Evolutionary conservation across 2,329 filamentous ascomycete species (phyloP).

Genomic region (Dothideomycetes sp.): DNA sequence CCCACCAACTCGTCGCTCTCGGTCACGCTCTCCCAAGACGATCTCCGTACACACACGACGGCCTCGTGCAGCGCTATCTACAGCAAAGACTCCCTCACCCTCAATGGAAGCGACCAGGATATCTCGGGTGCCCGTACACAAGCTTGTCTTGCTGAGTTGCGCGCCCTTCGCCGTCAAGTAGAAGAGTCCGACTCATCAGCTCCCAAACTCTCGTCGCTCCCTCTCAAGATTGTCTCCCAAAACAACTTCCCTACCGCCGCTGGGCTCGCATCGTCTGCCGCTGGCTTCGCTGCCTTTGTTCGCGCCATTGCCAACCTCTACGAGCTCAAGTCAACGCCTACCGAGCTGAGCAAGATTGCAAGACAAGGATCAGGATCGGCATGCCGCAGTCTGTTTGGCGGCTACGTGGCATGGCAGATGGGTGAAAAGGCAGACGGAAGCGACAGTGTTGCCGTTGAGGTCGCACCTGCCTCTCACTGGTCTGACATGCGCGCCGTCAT

Average conservation of each 20-base stretch:
- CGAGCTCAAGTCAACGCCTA: slow-evolving; percentile 67
- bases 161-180: slow-evolving; percentile 63
- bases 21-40: slow-evolving; percentile 87
- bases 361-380: slow-evolving; percentile 91
- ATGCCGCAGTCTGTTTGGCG: slow-evolving; percentile 85
- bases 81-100: slow-evolving; percentile 60
- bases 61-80: slow-evolving; percentile 77
- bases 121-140: slow-evolving; percentile 84
- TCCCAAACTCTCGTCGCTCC: slow-evolving; percentile 69
- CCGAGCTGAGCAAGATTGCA: slow-evolving; percentile 79
- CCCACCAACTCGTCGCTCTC: slow-evolving; percentile 97
- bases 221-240: slow-evolving; percentile 81
- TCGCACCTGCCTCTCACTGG: slow-evolving; percentile 86
- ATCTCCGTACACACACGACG: slow-evolving; percentile 91
- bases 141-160: slow-evolving; percentile 83
- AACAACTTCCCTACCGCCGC: slow-evolving; percentile 99
- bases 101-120: slow-evolving; percentile 77
- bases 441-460: slow-evolving; percentile 80
- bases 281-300: slow-evolving; percentile 59
- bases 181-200: slow-evolving; percentile 63
- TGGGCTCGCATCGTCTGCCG: slow-evolving; percentile 61
- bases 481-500: slow-evolving; percentile 88
- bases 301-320: slow-evolving; percentile 89
- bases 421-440: slow-evolving; percentile 67
- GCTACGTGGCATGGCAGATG: slow-evolving; percentile 91